Evolutionary conservation across 768 basidiomycete genomes (phyloP).

Genomic region (Pleurotus pulmonarius): DNA sequence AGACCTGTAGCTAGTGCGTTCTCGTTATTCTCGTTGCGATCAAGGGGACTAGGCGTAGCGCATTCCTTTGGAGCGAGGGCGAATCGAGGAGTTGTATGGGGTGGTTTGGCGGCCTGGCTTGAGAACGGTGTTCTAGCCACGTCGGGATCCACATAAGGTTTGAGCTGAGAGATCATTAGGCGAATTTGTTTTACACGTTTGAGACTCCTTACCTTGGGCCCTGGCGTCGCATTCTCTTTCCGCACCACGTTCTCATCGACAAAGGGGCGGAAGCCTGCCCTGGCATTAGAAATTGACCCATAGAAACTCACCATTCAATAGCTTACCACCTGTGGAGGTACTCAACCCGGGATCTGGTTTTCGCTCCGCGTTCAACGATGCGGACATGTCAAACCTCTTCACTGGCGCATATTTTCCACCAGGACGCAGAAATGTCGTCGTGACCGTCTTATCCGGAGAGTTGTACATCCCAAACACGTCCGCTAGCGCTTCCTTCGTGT

Average conservation of each 20-base stretch:
- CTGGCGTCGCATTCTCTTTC: constrained; percentile 38
- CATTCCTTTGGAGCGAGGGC: constrained; percentile 53
- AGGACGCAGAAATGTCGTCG: constrained; percentile 40
- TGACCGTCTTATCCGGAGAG: constrained; percentile 70
- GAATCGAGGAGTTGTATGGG: constrained; percentile 25
- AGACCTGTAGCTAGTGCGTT: constrained; percentile 10
- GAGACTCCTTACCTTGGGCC: constrained; percentile 28
- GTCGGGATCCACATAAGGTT: constrained; percentile 59
- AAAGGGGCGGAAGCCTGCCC: constrained; percentile 62
- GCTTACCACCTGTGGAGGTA: constrained; percentile 32
- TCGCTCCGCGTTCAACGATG: constrained; percentile 30
- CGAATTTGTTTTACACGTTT: constrained; percentile 10
- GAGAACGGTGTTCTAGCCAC: constrained; percentile 39
- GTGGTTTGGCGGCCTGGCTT: not conserved
- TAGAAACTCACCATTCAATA: constrained; percentile 1
- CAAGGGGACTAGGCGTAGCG: constrained; percentile 24
- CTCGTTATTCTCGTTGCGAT: constrained; percentile 22
- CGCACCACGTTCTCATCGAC: constrained; percentile 53
- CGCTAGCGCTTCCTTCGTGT: constrained; percentile 91
- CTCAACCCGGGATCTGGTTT: constrained; percentile 36
- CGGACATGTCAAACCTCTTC: constrained; percentile 60
- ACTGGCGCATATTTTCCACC: constrained; percentile 76
- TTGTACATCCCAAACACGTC: constrained; percentile 98
- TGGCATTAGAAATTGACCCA: constrained; percentile 13
- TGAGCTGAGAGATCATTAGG: constrained; percentile 42